Conservation (phyloP, 805 yeast species). For the Lipomyces lipofer region DNA sequence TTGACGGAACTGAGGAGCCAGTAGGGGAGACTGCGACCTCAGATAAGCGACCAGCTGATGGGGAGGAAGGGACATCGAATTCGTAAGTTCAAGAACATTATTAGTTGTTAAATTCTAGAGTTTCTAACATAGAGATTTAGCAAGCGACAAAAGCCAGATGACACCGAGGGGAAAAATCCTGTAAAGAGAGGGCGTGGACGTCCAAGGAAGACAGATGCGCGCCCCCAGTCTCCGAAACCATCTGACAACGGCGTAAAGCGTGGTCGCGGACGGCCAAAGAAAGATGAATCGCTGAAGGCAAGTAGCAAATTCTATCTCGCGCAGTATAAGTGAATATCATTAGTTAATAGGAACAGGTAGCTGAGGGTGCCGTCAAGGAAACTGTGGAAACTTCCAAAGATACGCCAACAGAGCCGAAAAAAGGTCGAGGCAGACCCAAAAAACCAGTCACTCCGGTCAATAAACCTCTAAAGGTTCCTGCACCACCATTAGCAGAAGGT, state of each 20-base stretch:
- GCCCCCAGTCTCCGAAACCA: not conserved
- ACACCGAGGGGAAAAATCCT: not conserved
- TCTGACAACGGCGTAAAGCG: conserved; percentile 12
- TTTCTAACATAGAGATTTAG: not conserved
- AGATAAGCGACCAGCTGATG: not conserved
- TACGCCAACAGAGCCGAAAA: too few species aligned
- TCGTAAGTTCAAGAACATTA: not conserved
- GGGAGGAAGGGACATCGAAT: not conserved
- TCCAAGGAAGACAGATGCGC: conserved; percentile 12
- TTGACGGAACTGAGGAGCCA: not conserved
- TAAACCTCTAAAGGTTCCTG: too few species aligned
- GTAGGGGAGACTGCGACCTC: not conserved
- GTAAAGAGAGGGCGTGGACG: conserved; percentile 27
- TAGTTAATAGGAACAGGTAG: too few species aligned
- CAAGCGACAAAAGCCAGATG: not conserved
- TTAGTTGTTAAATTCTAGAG: too few species aligned
- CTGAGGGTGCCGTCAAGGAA: too few species aligned
- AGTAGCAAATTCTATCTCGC: not conserved
- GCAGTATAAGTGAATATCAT: too few species aligned
- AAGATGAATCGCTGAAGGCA: too few species aligned
- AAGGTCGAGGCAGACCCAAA: conserved; percentile 19
- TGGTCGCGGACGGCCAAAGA: conserved; percentile 23
- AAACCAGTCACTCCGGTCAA: too few species aligned
- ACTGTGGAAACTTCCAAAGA: too few species aligned
- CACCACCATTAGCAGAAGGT: not conserved